Evolutionary conservation across 331 rosid genomes (phyloP).

Genomic region (Quercus phellos): DNA sequence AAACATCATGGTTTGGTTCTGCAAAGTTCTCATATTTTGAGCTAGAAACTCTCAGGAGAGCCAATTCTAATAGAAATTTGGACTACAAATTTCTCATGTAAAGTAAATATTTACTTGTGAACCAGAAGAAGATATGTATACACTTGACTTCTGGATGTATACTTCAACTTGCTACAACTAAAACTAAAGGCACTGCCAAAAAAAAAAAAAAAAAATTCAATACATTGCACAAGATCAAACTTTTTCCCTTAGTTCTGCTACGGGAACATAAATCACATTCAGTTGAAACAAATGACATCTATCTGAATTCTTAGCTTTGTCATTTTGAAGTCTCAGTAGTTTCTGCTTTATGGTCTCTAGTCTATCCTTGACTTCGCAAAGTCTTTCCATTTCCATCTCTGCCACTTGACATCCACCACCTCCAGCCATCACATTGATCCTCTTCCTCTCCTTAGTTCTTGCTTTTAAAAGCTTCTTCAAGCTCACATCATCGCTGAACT

Average conservation of each 20-base stretch:
- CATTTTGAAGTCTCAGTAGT: conserved; percentile 34
- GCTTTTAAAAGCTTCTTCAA: conserved; percentile 68
- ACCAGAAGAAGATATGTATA: background rate
- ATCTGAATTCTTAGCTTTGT: conserved; percentile 36
- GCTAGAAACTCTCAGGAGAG: background rate
- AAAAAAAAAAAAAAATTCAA: background rate
- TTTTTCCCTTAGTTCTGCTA: conserved; percentile 67
- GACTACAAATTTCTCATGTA: background rate
- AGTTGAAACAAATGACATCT: conserved; percentile 23
- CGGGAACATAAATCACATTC: conserved; percentile 63
- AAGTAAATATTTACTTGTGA: background rate
- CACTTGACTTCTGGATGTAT: background rate
- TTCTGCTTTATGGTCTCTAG: conserved; percentile 49
- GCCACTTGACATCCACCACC: conserved; percentile 44
- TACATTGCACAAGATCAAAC: conserved; percentile 15
- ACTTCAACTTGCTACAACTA: background rate
- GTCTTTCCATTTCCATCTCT: conserved; percentile 72
- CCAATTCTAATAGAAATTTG: background rate
- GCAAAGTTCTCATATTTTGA: background rate
- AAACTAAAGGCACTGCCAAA: background rate
- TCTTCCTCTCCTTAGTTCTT: conserved; percentile 40
- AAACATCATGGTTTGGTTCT: background rate
- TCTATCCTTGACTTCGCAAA: conserved; percentile 47
- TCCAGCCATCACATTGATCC: conserved; percentile 23
- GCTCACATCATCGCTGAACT: conserved; percentile 52